These are phyloP conservation scores for Coniferiporia weirii DNA, from an alignment of 1,284 basidiomycete species.

Conservation along the genomic window DNA sequence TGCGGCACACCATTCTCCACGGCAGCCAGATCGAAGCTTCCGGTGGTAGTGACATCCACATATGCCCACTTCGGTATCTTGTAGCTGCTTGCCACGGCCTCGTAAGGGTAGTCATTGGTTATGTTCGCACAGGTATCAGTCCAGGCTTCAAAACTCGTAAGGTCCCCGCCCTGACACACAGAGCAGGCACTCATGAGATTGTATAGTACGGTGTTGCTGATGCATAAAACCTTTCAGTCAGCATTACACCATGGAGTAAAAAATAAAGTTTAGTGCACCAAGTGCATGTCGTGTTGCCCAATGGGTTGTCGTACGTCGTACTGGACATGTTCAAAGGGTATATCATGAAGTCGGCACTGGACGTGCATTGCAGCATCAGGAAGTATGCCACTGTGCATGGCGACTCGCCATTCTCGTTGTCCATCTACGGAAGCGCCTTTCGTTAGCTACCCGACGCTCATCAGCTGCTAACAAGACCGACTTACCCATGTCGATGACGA, in stretches of 20 bases:
- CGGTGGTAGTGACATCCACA: conserved; percentile 1
- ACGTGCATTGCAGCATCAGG: conserved; percentile 3
- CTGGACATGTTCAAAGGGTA: background rate
- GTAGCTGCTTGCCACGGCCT: background rate
- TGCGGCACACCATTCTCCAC: conserved; percentile 3
- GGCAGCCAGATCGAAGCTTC: conserved; percentile 4
- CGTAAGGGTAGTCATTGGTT: conserved; percentile 1
- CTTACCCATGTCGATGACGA: conserved; percentile 1
- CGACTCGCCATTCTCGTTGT: conserved; percentile 8
- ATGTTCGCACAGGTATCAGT: conserved; percentile 1
- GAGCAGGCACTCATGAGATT: conserved; percentile 16
- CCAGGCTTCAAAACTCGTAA: conserved; percentile 1
- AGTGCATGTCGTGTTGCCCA: background rate
- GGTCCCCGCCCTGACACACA: conserved; percentile 8
- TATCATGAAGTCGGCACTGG: background rate
- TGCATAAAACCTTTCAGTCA: background rate
- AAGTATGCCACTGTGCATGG: conserved; percentile 11
- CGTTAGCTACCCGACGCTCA: background rate
- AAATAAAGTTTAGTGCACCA: background rate
- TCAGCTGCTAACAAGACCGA: background rate
- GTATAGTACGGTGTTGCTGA: conserved; percentile 16
- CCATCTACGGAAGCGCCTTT: conserved; percentile 2
- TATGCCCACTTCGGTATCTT: conserved; percentile 13
- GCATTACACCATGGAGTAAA: background rate
- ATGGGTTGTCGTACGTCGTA: conserved; percentile 3